Conservation (phyloP, 1,284 basidiomycete genomes). For the Ceratobasidium sp. region DNA sequence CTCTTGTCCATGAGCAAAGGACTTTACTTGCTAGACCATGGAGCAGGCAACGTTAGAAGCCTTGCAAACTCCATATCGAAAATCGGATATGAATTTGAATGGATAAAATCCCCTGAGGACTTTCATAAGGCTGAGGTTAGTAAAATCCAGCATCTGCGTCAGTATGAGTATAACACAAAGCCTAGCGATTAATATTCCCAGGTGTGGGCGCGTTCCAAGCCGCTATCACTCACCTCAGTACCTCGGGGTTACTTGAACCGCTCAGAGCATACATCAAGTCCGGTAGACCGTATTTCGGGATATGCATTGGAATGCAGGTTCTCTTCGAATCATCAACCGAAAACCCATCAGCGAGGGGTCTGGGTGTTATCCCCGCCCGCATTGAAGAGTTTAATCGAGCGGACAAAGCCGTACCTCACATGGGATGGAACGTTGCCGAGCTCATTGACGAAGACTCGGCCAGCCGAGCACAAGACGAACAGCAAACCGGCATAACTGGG, state of each 20-base stretch:
- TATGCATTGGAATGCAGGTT: slow-evolving; percentile 98
- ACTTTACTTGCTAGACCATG: slow-evolving; percentile 94
- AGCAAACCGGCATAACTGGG: slow-evolving; percentile 57
- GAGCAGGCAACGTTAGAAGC: slow-evolving; percentile 93
- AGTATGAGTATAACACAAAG: slow-evolving; percentile 41
- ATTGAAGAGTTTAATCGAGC: slow-evolving; percentile 71
- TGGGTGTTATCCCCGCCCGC: slow-evolving; percentile 77
- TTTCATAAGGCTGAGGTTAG: slow-evolving; percentile 90
- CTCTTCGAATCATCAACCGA: slow-evolving; percentile 90
- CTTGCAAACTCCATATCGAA: slow-evolving; percentile 92
- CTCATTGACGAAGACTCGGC: slow-evolving; percentile 61
- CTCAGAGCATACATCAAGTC: slow-evolving; percentile 86
- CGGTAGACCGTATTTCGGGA: slow-evolving; percentile 95
- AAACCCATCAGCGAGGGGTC: slow-evolving; percentile 65
- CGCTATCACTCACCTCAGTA: slow-evolving; percentile 81
- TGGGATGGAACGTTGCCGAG: slow-evolving; percentile 92
- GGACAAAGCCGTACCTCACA: slow-evolving; percentile 94
- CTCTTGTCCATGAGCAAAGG: slow-evolving; percentile 42
- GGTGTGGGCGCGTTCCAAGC: slow-evolving; percentile 97
- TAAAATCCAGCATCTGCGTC: slow-evolving; percentile 46
- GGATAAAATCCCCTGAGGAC: slow-evolving; percentile 88
- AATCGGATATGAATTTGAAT: slow-evolving; percentile 90
- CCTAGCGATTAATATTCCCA: slow-evolving; percentile 93
- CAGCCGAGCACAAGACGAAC: slow-evolving; percentile 50
- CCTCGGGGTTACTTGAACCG: slow-evolving; percentile 82